A percentile compares a stretch with the other conserved stretches of the same genome.
phyloP scores from a whole-genome alignment of 805 yeast genomes.

The Candida maltosa region DNA sequence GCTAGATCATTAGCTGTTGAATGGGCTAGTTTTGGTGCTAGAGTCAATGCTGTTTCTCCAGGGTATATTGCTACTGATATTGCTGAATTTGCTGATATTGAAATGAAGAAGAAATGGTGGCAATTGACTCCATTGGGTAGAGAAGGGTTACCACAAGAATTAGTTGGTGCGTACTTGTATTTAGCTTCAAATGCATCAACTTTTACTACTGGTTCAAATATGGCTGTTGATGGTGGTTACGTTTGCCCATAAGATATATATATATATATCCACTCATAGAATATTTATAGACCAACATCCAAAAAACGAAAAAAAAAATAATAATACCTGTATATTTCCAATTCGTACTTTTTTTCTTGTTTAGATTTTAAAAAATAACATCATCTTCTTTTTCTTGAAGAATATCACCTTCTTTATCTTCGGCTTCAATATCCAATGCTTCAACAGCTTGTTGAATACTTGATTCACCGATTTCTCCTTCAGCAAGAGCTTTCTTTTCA shows the following conservation, averaged over 20 bases:
- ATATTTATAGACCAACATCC: not conserved
- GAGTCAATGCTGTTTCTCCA: conserved; percentile 42
- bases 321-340: not conserved
- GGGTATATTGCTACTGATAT: conserved; percentile 43
- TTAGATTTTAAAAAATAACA: conserved; percentile 30
- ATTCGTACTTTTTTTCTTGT: not conserved
- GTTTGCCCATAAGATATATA: conserved; percentile 25
- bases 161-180: conserved; percentile 46
- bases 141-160: conserved; percentile 41
- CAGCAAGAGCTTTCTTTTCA: conserved; percentile 6
- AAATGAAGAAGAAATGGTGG: conserved; percentile 36
- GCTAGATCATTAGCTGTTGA: conserved; percentile 44
- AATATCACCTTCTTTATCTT: conserved; percentile 20
- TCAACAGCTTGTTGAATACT: conserved; percentile 26
- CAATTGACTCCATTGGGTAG: conserved; percentile 43
- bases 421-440: conserved; percentile 17
- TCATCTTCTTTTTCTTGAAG: conserved; percentile 45
- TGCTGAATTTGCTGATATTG: conserved; percentile 31
- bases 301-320: not conserved
- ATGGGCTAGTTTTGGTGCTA: conserved; percentile 46
- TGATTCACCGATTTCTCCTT: conserved; percentile 14
- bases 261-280: not conserved
- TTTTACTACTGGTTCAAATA: conserved; percentile 43
- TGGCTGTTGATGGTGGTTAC: conserved; percentile 48
- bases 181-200: conserved; percentile 44